Percentiles rank a stretch among this genome's conserved stretches.
phyloP scores from a whole-genome alignment of 441 rosid species.

The Pelargonium exstipulatum region DNA sequence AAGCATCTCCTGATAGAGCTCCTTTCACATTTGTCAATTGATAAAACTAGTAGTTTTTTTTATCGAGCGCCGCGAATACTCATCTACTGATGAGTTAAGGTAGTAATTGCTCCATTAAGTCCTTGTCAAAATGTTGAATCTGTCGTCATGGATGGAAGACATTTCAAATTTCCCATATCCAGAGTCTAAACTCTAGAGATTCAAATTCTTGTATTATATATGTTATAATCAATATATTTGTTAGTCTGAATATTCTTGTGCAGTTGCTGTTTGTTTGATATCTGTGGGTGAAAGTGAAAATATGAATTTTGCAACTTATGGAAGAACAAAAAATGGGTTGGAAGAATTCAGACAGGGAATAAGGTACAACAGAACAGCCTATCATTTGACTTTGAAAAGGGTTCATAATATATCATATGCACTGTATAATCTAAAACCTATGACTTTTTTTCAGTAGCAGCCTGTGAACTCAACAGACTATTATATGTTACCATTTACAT shows the following conservation, averaged over 20 bases:
- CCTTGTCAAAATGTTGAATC: too few relatives aligned
- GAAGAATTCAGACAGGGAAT: slow-evolving; percentile 4
- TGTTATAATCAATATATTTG: too few relatives aligned
- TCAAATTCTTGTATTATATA: too few relatives aligned
- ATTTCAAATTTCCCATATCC: too few relatives aligned
- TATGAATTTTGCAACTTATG: background rate
- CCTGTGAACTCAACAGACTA: background rate
- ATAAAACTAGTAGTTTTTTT: slow-evolving; percentile 5
- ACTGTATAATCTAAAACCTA: background rate
- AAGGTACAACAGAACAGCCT: background rate
- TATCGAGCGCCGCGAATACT: background rate
- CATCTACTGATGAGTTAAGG: too few relatives aligned
- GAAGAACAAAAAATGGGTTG: background rate
- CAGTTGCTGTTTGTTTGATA: background rate
- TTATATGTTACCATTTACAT: too few relatives aligned
- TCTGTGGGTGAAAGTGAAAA: background rate
- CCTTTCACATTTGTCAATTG: slow-evolving; percentile 61
- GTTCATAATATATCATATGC: too few relatives aligned
- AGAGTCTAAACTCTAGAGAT: too few relatives aligned
- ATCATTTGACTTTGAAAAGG: background rate
- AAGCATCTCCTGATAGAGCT: slow-evolving; percentile 46
- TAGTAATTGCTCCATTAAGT: too few relatives aligned
- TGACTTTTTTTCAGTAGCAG: background rate
- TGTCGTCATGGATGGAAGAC: too few relatives aligned
- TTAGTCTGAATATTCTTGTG: background rate